A percentile compares a stretch with the other conserved stretches of the same genome.
phyloP scores from a whole-genome alignment of 2,329 filamentous ascomycete genomes.

The Venturia asperata region DNA sequence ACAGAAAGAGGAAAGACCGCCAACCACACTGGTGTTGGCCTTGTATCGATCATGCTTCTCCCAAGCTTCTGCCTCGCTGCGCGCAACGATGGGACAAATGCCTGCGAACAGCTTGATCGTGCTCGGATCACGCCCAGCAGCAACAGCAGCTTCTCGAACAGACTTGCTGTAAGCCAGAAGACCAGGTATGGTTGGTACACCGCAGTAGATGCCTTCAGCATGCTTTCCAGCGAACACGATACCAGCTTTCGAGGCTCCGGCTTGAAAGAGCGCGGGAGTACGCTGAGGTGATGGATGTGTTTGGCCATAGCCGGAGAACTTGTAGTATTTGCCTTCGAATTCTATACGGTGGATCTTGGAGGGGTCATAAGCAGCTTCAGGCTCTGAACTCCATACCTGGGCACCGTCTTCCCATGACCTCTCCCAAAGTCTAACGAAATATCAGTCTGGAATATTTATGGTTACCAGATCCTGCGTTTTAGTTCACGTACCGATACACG shows the following conservation, averaged over 20 bases:
- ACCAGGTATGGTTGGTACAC: conserved; percentile 40
- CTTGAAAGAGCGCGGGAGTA: conserved; percentile 42
- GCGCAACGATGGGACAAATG: conserved; percentile 32
- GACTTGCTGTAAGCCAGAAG: conserved; percentile 44
- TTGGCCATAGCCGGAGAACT: conserved; percentile 41
- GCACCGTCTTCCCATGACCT: conserved; percentile 51
- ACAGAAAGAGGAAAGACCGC: conserved; percentile 49
- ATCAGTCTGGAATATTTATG: too few relatives aligned
- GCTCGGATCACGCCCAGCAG: conserved; percentile 47
- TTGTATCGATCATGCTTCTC: conserved; percentile 47
- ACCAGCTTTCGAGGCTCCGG: conserved; percentile 52
- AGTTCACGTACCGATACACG: conserved; percentile 38
- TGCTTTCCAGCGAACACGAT: conserved; percentile 51
- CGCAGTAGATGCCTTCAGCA: conserved; percentile 52
- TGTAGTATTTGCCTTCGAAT: conserved; percentile 51
- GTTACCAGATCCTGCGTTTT: too few relatives aligned
- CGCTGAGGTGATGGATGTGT: conserved; percentile 36
- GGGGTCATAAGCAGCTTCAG: conserved; percentile 52
- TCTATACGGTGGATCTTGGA: conserved; percentile 54
- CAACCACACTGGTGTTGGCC: conserved; percentile 45
- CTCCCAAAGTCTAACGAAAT: conserved; percentile 39
- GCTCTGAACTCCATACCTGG: conserved; percentile 45
- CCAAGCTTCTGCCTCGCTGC: conserved; percentile 31
- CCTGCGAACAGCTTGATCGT: conserved; percentile 47
- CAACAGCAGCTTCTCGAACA: conserved; percentile 38